Evolutionary conservation across 106 monocot species (phyloP), one percentile per base, ranked within the genome.

Genomic region (Dendrobium chrysotoxum): DNA sequence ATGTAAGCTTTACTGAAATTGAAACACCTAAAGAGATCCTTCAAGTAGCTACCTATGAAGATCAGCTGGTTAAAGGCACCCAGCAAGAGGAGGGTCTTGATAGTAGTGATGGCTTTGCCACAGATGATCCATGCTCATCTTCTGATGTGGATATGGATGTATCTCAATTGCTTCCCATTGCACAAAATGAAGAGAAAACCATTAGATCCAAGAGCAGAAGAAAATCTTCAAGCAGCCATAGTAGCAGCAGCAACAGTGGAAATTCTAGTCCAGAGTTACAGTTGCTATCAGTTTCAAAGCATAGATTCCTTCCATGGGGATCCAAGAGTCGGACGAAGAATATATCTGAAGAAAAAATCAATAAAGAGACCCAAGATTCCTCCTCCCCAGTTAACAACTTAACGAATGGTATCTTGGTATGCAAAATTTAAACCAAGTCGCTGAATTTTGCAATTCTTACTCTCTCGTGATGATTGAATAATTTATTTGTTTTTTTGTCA

Each of bases 241-340:
- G 76, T 57, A 72, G 40, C 57, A 80, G 44, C 44, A 44, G 44
- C 44, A 44, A 9, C 44, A 44, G 83, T 26, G 86, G 54, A 26
- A 79, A 78, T 44, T 82, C 80, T 40, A 91, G 79, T 55, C 72
- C 85, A 3, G 83, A 80, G 35, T 26, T 23, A n/a, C 28, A 38
- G 13, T 40, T 44, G 44, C 44, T 28, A 45, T 79, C 78, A 16
- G 21, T 40, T 75, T 79, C 84, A 35, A 85, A 71, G 76, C 68
- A 73, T 0, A 28, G 82, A 28, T 78, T 86, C 28, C 79, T 89
- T 53, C 35, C 81, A 18, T 89, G 89, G 86, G 80, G 85, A 50
- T 80, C 65, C 67, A 86, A 46, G 65, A 85, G 88, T 47, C 79
- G 71, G 67, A 65, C 73, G 12, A 26, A 40, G 21, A 77, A 77